Base-by-base conservation (phyloP, 495 filamentous ascomycete genomes). In the Jackrogersella minutella region DNA sequence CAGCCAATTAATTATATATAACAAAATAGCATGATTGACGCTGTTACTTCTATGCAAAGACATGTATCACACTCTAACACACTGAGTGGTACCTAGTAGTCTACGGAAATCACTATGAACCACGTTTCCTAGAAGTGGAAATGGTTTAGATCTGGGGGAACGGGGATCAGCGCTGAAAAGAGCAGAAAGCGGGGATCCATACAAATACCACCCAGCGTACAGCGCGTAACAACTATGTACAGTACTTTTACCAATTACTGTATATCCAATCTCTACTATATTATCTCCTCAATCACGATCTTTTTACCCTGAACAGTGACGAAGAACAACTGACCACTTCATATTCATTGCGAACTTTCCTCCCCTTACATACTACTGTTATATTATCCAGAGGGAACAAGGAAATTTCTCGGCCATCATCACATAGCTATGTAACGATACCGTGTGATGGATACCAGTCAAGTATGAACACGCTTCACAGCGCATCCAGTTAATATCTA, bases 161-260 rank as follows among this genome's bases (percentile, higher is more conserved):
- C 37, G 36, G 37, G 43, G 58, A 67, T 46, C 44, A 62, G 21
- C 24, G n/a, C 43, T 57, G 43, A 61, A 60, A 51, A 49, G 31
- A 60, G 56, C 33, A 59, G 39, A 47, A 34, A 61, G 56, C 57
- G 63, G 63, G 62, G 62, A 60, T 30, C 22, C 40, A 43, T 55
- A 36, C 16, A 13, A 41, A 50, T 66, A 52, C 55, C 41, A 55
- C 55, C 22, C 37, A 49, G 3, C n/a, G 39, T 22, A 28, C 44
- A 53, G 7, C 19, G 39, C 11, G 28, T 53, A 53, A 46, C 24
- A 62, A n/a, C 31, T 44, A 58, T 31, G 56, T 57, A 55, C 17
- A 50, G 53, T 60, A 66, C 56, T 53, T 68, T 63, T 68, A 53
- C 22, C 37, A 62, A 58, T 68, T 62, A 62, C 58, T 62, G 28